These are phyloP conservation scores for Taiozyma sp. DNA, from an alignment of 1,139 yeast genomes.

Conservation along the genomic window DNA sequence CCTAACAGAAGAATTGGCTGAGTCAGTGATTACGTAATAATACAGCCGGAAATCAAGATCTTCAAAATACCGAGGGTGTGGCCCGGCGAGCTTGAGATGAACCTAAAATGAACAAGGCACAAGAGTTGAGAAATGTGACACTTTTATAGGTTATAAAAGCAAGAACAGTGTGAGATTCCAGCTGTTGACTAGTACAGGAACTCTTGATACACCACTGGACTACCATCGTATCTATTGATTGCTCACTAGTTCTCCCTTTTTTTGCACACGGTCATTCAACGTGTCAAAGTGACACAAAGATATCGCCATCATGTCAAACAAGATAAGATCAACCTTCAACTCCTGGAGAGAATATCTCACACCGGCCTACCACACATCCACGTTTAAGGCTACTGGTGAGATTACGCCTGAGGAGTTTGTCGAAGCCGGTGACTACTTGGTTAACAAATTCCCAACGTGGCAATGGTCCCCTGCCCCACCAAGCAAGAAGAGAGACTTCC, in stretches of 20 bases:
- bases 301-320: constrained; percentile 10
- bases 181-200: background rate
- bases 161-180: background rate
- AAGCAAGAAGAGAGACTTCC: constrained; percentile 55
- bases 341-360: constrained; percentile 88
- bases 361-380: constrained; percentile 79
- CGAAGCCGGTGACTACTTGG: constrained; percentile 87
- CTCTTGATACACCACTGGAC: background rate
- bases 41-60: background rate
- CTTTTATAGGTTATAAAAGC: background rate
- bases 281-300: background rate
- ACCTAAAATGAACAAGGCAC: background rate
- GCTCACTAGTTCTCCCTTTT: background rate
- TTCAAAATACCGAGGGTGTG: background rate
- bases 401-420: constrained; percentile 93
- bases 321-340: constrained; percentile 69
- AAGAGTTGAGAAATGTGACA: background rate
- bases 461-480: constrained; percentile 77
- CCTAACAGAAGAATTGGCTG: background rate
- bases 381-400: constrained; percentile 81
- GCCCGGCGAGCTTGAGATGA: background rate
- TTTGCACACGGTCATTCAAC: background rate
- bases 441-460: constrained; percentile 95
- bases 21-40: background rate
- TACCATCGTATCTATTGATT: background rate